phyloP scores from a whole-genome alignment of 2,329 filamentous ascomycete genomes.

The Fusarium secorum region DNA sequence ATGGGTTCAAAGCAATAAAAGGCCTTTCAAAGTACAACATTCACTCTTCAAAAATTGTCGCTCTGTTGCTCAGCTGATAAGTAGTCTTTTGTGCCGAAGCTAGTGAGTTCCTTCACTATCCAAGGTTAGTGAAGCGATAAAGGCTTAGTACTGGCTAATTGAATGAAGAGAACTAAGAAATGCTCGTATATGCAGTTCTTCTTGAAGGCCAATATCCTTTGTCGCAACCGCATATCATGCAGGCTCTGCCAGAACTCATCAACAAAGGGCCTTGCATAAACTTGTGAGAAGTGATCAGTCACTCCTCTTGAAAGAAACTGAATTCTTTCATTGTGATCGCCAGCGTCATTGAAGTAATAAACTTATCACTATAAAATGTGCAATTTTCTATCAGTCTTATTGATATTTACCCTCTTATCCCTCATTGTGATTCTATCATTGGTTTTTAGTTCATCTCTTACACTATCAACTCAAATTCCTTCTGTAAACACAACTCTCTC shows the following conservation, averaged over 20 bases:
- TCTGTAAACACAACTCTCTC: not conserved
- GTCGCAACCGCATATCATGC: not conserved
- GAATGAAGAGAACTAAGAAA: not conserved
- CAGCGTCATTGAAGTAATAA: not conserved
- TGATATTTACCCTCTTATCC: not conserved
- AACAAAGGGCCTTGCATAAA: not conserved
- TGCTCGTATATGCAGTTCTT: not conserved
- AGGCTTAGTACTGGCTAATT: not conserved
- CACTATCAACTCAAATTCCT: not conserved
- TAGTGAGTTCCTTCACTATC: not conserved
- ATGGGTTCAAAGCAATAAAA: fast-evolving
- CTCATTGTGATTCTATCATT: not conserved
- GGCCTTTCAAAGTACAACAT: fast-evolving
- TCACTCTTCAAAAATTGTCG: fast-evolving
- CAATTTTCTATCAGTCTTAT: not conserved
- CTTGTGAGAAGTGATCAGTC: not conserved
- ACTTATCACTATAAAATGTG: not conserved
- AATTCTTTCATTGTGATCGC: not conserved
- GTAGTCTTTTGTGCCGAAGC: too few species aligned
- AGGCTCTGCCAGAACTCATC: fast-evolving
- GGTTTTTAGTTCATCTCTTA: not conserved
- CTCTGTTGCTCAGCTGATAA: fast-evolving
- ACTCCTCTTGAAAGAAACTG: not conserved
- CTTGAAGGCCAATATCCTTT: fast-evolving
- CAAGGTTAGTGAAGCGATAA: fast-evolving